phyloP scores from a whole-genome alignment of 352 stramenopile genomes.

The Phytophthora podocarpi region DNA sequence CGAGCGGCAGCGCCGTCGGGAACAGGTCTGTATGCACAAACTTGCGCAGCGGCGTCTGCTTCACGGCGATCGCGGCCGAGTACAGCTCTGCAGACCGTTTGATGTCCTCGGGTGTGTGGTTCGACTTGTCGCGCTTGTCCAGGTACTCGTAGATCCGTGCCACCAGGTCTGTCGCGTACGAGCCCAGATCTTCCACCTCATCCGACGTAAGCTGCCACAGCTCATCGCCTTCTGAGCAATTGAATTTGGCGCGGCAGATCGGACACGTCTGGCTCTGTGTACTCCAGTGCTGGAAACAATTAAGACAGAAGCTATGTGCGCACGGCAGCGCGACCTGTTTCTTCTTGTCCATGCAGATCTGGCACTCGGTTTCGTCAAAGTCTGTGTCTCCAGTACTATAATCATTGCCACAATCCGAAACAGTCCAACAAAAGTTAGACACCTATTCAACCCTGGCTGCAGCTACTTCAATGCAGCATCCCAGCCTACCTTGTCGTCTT shows the following conservation, averaged over 20 bases:
- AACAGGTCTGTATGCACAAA: constrained; percentile 61
- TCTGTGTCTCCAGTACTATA: constrained; percentile 35
- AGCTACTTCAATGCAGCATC: constrained; percentile 9
- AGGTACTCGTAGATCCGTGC: constrained; percentile 82
- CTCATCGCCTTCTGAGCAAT: constrained; percentile 79
- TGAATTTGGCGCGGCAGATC: constrained; percentile 73
- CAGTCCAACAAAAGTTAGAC: constrained; percentile 19
- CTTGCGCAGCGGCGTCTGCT: constrained; percentile 55
- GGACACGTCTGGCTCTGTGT: constrained; percentile 80
- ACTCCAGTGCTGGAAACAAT: constrained; percentile 83
- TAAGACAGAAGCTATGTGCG: constrained; percentile 79
- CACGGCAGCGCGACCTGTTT: constrained; percentile 80
- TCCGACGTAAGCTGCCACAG: constrained; percentile 76
- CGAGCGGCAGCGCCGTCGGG: constrained; percentile 52
- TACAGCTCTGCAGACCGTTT: constrained; percentile 57
- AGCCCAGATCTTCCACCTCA: constrained; percentile 71
- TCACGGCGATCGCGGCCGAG: constrained; percentile 45
- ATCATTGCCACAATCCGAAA: too few relatives aligned
- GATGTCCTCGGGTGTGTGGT: constrained; percentile 47
- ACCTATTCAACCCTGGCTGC: constrained; percentile 12
- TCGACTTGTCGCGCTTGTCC: constrained; percentile 64
- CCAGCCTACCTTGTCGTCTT: constrained; percentile 34
- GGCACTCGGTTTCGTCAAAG: constrained; percentile 82
- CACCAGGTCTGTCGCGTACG: constrained; percentile 80
- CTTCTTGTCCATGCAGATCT: constrained; percentile 88